These are phyloP conservation scores for Penicillium argentinense DNA, from an alignment of 495 filamentous ascomycete genomes.

Conservation along the genomic window DNA sequence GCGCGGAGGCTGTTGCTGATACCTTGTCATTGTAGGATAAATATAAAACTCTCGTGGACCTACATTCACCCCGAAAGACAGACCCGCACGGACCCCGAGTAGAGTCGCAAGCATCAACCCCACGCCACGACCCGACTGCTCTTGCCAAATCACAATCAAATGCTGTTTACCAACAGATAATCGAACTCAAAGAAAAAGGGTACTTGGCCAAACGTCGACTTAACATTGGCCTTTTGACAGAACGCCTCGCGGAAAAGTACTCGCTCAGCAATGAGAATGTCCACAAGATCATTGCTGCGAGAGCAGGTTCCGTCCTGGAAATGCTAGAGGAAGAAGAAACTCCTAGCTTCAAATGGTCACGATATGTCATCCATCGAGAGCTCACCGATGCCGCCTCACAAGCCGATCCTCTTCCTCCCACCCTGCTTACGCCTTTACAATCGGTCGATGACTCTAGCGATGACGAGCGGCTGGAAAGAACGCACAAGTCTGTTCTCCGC, in stretches of 20 bases:
- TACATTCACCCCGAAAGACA: constrained; percentile 21
- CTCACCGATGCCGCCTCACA: constrained; percentile 33
- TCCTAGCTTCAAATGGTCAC: constrained; percentile 40
- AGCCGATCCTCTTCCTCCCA: constrained; percentile 20
- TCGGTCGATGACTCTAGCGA: constrained; percentile 38
- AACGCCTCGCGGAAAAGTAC: constrained; percentile 22
- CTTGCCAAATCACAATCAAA: constrained; percentile 38
- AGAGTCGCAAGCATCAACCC: constrained; percentile 21
- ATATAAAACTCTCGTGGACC: constrained; percentile 35
- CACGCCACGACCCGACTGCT: constrained; percentile 28
- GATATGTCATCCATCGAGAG: constrained; percentile 47
- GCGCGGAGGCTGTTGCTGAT: constrained; percentile 8
- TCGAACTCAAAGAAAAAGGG: constrained; percentile 39
- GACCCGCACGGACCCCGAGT: constrained; percentile 27
- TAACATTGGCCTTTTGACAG: constrained; percentile 35
- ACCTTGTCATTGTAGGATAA: constrained; percentile 36
- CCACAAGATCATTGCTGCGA: constrained; percentile 34
- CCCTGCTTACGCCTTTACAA: constrained; percentile 38
- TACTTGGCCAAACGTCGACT: constrained; percentile 47
- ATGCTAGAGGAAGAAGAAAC: constrained; percentile 40
- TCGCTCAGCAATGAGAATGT: constrained; percentile 34
- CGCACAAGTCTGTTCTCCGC: constrained; percentile 52
- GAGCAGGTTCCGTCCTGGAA: constrained; percentile 32
- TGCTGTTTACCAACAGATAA: constrained; percentile 37
- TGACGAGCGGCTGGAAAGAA: constrained; percentile 38